Evolutionary conservation across 2,329 filamentous ascomycete genomes (phyloP).

Genomic region (Aspergillus unguis): DNA sequence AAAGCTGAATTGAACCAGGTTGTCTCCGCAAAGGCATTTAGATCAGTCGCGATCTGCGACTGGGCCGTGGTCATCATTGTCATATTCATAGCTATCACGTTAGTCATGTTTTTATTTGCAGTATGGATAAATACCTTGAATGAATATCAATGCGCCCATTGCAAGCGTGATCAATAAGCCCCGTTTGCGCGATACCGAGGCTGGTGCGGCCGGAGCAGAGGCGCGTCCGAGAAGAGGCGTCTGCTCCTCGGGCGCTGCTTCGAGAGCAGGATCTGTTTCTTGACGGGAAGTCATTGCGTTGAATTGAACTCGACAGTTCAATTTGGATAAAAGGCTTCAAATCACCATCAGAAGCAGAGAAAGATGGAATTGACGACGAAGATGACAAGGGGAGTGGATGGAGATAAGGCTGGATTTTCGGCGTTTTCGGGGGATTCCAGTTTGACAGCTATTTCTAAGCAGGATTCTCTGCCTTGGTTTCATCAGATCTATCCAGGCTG

Average conservation of each 20-base stretch:
- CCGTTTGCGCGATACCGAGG: conserved; percentile 9
- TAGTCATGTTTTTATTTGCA: neutral
- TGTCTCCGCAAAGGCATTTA: conserved; percentile 68
- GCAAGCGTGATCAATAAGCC: conserved; percentile 14
- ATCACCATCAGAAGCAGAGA: neutral
- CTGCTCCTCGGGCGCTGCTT: conserved; percentile 14
- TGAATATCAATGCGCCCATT: conserved; percentile 19
- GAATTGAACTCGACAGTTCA: neutral
- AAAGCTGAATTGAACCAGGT: conserved; percentile 82
- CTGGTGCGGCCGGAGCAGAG: neutral
- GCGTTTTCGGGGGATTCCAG: neutral
- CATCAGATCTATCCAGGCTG: conserved; percentile 5
- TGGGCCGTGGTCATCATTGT: conserved; percentile 79
- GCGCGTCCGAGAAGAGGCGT: conserved; percentile 15
- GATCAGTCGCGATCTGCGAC: conserved; percentile 69
- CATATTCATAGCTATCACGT: conserved; percentile 62
- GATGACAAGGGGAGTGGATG: neutral
- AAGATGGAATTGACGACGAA: neutral
- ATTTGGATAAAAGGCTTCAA: neutral
- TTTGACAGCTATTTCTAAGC: conserved; percentile 11
- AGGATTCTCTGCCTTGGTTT: neutral
- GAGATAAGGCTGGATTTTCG: neutral
- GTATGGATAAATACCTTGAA: conserved; percentile 13
- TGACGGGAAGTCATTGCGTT: conserved; percentile 9
- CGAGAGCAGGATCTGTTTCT: neutral